Percentiles rank a stretch among this genome's conserved stretches.
Conservation (phyloP, 768 basidiomycete species). For the Pluteus cervinus region DNA sequence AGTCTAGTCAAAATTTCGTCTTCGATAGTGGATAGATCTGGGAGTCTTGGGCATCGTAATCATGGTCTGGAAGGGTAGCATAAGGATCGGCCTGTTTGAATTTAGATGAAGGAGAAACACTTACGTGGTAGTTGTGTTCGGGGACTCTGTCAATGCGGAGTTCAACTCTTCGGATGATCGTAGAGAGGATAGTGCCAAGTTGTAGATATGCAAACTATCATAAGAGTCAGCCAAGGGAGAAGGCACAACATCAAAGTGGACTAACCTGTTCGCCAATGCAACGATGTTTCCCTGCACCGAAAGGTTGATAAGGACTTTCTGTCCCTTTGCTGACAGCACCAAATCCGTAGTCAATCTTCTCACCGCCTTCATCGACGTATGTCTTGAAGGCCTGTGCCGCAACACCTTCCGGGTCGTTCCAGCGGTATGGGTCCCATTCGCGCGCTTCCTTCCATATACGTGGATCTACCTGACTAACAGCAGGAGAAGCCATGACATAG, state of each 20-base stretch:
- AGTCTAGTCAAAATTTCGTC: conserved; percentile 49
- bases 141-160: conserved; percentile 72
- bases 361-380: conserved; percentile 70
- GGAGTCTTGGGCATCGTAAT: conserved; percentile 83
- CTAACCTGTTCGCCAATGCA: conserved; percentile 87
- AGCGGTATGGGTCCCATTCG: conserved; percentile 76
- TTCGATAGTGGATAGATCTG: conserved; percentile 57
- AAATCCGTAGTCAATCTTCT: conserved; percentile 95
- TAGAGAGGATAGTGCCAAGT: conserved; percentile 76
- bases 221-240: conserved; percentile 1
- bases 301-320: conserved; percentile 93
- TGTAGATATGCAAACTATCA: conserved; percentile 90
- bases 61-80: conserved; percentile 62
- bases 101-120: conserved; percentile 20
- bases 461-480: conserved; percentile 84
- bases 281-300: conserved; percentile 93
- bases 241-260: conserved; percentile 5
- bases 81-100: conserved; percentile 3
- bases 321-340: conserved; percentile 95
- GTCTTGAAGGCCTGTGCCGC: conserved; percentile 72
- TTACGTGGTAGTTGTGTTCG: conserved; percentile 83
- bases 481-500: conserved; percentile 85
- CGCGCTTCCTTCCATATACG: conserved; percentile 67
- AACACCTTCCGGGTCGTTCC: conserved; percentile 80
- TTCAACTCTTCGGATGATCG: conserved; percentile 72